phyloP scores from a whole-genome alignment of 2,329 filamentous ascomycete genomes.

The Verticillium albo-atrum region DNA sequence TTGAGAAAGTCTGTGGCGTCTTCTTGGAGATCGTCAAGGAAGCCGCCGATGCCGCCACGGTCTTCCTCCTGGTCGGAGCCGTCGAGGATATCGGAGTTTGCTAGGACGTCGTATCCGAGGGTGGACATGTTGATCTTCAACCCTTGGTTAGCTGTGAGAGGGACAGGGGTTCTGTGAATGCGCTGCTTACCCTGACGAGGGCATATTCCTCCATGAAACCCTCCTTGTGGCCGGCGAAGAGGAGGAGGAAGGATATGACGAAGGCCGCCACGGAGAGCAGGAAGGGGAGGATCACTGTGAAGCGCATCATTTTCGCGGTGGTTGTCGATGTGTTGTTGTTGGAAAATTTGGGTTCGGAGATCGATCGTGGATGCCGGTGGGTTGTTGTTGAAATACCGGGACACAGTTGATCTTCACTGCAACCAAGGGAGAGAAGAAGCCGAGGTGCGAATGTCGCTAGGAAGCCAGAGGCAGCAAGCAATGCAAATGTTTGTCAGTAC shows the following conservation, averaged over 20 bases:
- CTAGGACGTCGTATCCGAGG: conserved; percentile 28
- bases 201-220: conserved; percentile 40
- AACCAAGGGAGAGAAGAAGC: background rate
- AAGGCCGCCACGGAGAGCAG: conserved; percentile 31
- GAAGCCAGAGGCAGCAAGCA: background rate
- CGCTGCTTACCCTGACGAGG: conserved; percentile 28
- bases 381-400: background rate
- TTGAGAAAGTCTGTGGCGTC: conserved; percentile 32
- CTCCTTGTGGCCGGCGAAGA: conserved; percentile 33
- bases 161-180: background rate
- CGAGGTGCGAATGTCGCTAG: background rate
- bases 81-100: too few relatives aligned
- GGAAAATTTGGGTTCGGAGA: background rate
- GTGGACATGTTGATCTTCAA: conserved; percentile 32
- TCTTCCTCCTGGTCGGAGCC: conserved; percentile 13
- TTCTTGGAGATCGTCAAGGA: conserved; percentile 22
- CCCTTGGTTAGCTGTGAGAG: background rate
- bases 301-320: conserved; percentile 13
- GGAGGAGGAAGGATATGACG: conserved; percentile 31
- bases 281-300: conserved; percentile 30
- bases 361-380: background rate
- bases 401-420: background rate
- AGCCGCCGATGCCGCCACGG: conserved; percentile 20
- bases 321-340: too few relatives aligned
- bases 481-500: background rate